phyloP scores from a whole-genome alignment of 2,329 filamentous ascomycete species.

The Dendrostoma leiphaemia region DNA sequence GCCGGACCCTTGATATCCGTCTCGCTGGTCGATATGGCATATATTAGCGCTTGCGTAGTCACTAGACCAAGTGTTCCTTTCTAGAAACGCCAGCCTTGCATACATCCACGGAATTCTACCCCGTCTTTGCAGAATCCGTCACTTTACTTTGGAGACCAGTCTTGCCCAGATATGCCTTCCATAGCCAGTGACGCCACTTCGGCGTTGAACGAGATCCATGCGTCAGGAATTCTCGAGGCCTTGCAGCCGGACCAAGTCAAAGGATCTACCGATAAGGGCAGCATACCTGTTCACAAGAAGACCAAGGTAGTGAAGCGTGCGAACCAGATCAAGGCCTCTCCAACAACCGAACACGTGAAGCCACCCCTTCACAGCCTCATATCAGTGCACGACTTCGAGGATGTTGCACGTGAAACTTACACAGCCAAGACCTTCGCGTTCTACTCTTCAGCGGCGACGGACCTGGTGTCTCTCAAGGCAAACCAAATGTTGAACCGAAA shows the following conservation, averaged over 20 bases:
- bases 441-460: constrained; percentile 52
- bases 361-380: constrained; percentile 39
- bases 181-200: constrained; percentile 53
- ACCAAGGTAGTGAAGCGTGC: too few species aligned
- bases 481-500: constrained; percentile 47
- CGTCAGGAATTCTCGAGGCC: constrained; percentile 37
- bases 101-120: too few species aligned
- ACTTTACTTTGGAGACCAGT: too few species aligned
- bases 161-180: too few species aligned
- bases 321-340: too few species aligned
- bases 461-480: constrained; percentile 47
- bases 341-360: constrained; percentile 50
- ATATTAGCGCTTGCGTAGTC: too few species aligned
- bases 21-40: too few species aligned
- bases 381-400: constrained; percentile 41
- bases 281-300: background rate
- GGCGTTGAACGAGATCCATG: constrained; percentile 50
- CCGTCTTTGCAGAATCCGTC: too few species aligned
- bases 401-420: constrained; percentile 41
- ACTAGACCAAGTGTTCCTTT: too few species aligned
- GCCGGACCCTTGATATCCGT: too few species aligned
- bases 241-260: background rate
- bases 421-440: constrained; percentile 53
- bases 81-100: too few species aligned
- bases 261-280: background rate